A percentile compares a stretch with the other conserved stretches of the same genome.
phyloP scores from a whole-genome alignment of 2,329 filamentous ascomycete genomes.

The Fusarium avenaceum region DNA sequence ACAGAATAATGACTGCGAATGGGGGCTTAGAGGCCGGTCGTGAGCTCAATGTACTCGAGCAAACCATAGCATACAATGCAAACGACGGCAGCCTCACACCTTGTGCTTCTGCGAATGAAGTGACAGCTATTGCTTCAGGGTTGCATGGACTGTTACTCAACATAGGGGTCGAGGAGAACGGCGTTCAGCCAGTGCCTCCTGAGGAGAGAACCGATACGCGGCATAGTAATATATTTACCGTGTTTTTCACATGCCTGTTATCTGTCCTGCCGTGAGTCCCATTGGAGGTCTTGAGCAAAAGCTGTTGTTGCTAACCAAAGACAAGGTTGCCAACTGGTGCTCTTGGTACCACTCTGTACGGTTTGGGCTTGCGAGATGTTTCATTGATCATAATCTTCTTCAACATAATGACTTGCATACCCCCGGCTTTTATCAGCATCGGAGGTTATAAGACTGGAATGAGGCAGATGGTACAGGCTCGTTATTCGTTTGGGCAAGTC shows the following conservation, averaged over 20 bases:
- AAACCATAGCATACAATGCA: neutral
- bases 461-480: conserved; percentile 71
- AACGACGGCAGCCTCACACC: conserved; percentile 41
- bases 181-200: conserved; percentile 68
- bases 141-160: conserved; percentile 61
- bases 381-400: conserved; percentile 72
- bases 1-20: neutral
- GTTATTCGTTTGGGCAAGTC: conserved; percentile 68
- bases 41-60: neutral
- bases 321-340: conserved; percentile 69
- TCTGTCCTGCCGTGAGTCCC: conserved; percentile 68
- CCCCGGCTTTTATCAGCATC: conserved; percentile 68
- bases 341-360: conserved; percentile 67
- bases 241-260: conserved; percentile 71
- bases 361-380: conserved; percentile 67
- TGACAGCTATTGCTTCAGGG: conserved; percentile 49
- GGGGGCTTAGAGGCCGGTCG: conserved; percentile 32
- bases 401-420: conserved; percentile 64
- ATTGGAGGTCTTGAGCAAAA: neutral
- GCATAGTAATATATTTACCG: conserved; percentile 69
- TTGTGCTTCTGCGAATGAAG: conserved; percentile 50
- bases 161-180: conserved; percentile 65
- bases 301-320: conserved; percentile 15
- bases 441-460: conserved; percentile 69
- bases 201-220: conserved; percentile 66